Evolutionary conservation across 352 stramenopile genomes (phyloP).

Genomic region (Phytophthora ohioensis): DNA sequence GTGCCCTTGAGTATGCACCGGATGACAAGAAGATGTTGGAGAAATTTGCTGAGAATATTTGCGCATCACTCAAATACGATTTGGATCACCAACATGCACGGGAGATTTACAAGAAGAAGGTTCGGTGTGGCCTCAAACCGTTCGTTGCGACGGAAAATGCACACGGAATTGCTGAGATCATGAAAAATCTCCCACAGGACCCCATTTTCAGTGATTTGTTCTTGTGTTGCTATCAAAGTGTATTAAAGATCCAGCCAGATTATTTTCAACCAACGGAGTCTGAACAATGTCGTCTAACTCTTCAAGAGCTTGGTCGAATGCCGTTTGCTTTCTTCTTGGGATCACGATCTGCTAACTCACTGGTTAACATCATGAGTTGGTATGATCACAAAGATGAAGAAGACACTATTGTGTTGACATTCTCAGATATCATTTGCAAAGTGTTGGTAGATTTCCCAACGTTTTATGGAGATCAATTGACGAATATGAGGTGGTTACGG

Average conservation of each 20-base stretch:
- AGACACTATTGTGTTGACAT: slow-evolving; percentile 50
- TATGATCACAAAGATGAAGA: slow-evolving; percentile 55
- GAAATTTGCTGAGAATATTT: slow-evolving; percentile 84
- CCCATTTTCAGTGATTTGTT: slow-evolving; percentile 85
- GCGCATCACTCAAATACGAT: slow-evolving; percentile 83
- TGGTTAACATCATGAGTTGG: slow-evolving; percentile 60
- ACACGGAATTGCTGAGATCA: slow-evolving; percentile 81
- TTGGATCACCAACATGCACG: slow-evolving; percentile 73
- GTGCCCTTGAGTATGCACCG: slow-evolving; percentile 63
- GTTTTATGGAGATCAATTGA: slow-evolving; percentile 76
- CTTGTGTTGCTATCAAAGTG: slow-evolving; percentile 64
- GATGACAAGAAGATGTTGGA: slow-evolving; percentile 75
- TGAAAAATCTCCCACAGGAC: slow-evolving; percentile 81
- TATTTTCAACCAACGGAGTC: slow-evolving; percentile 76
- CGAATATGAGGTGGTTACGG: slow-evolving; percentile 70
- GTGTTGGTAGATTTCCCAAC: slow-evolving; percentile 68
- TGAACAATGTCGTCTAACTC: slow-evolving; percentile 48
- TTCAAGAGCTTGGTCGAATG: slow-evolving; percentile 63
- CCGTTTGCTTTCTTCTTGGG: slow-evolving; percentile 82
- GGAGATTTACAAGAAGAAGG: slow-evolving; percentile 85
- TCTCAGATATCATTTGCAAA: slow-evolving; percentile 76
- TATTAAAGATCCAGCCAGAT: slow-evolving; percentile 55
- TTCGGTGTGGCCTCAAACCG: slow-evolving; percentile 63
- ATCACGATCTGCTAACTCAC: slow-evolving; percentile 57
- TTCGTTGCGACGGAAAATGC: slow-evolving; percentile 71